These are phyloP conservation scores for Entomophthora muscae DNA, from an alignment of 371 early-diverging fungal genomes.

Conservation along the genomic window DNA sequence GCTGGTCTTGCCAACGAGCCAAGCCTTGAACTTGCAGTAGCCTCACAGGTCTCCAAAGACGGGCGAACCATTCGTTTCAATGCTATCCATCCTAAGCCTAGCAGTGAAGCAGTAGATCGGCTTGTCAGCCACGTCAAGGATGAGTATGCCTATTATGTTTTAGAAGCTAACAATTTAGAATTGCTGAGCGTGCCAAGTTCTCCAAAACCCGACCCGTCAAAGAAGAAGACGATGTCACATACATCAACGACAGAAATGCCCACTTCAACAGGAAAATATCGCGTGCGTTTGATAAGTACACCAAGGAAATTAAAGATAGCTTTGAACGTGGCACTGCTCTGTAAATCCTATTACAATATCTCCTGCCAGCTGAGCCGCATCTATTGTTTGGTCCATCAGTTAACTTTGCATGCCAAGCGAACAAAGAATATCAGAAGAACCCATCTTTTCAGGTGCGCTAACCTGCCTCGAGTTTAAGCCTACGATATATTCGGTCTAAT, in stretches of 20 bases:
- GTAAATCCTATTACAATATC: no score
- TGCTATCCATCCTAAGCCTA: constrained; percentile 39
- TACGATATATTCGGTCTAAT: no score
- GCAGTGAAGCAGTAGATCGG: constrained; percentile 43
- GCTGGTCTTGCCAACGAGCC: constrained; percentile 8
- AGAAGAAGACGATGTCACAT: constrained; percentile 77
- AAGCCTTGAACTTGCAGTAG: background rate
- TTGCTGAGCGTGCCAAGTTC: constrained; percentile 42
- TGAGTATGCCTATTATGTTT: constrained; percentile 31
- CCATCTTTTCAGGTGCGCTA: no score
- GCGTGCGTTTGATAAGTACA: constrained; percentile 82
- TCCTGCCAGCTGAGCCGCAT: no score
- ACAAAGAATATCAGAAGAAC: no score
- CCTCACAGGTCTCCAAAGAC: constrained; percentile 10
- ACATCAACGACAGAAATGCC: constrained; percentile 90
- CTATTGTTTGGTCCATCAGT: no score
- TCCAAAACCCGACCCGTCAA: constrained; percentile 48
- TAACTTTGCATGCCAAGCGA: no score
- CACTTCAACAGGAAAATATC: constrained; percentile 89
- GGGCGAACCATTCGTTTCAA: constrained; percentile 26
- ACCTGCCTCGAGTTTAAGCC: no score
- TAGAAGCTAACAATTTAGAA: constrained; percentile 17
- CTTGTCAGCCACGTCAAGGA: constrained; percentile 55
- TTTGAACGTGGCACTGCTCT: constrained; percentile 75
- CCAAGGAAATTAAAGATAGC: constrained; percentile 77